These are phyloP conservation scores for Suhomyces sp. DNA, from an alignment of 805 yeast species.

Conservation along the genomic window DNA sequence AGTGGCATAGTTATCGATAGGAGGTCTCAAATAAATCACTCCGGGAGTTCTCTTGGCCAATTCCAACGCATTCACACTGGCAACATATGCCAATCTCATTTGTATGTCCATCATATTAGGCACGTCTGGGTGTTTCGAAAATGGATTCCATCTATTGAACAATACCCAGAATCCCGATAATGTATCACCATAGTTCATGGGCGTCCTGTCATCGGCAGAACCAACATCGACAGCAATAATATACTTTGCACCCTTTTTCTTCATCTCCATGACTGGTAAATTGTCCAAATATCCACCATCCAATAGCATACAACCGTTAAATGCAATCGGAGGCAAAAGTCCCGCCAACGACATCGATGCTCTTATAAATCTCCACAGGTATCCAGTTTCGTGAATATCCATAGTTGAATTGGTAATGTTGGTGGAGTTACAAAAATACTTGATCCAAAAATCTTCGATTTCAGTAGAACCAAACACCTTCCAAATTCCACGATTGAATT, in stretches of 20 bases:
- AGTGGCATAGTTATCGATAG: slow-evolving; percentile 88
- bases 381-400: slow-evolving; percentile 91
- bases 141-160: slow-evolving; percentile 84
- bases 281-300: slow-evolving; percentile 98
- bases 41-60: slow-evolving; percentile 82
- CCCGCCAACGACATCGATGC: slow-evolving; percentile 98
- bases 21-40: slow-evolving; percentile 86
- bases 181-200: slow-evolving; percentile 89
- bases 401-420: slow-evolving; percentile 91
- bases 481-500: slow-evolving; percentile 97
- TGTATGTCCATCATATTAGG: slow-evolving; percentile 97
- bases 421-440: slow-evolving; percentile 85
- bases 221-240: slow-evolving; percentile 96
- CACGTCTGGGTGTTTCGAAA: slow-evolving; percentile 79
- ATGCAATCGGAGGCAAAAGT: slow-evolving; percentile 82
- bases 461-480: slow-evolving; percentile 88
- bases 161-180: slow-evolving; percentile 91
- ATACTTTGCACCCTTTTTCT: slow-evolving; percentile 78
- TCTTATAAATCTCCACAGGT: slow-evolving; percentile 92
- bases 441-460: slow-evolving; percentile 95
- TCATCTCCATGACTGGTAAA: slow-evolving; percentile 90
- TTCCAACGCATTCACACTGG: slow-evolving; percentile 91
- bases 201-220: slow-evolving; percentile 86
- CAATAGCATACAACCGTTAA: slow-evolving; percentile 85
- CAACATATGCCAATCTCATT: slow-evolving; percentile 87